These are phyloP conservation scores for Leccinum variicolor DNA, from an alignment of 768 basidiomycete species.

Conservation along the genomic window DNA sequence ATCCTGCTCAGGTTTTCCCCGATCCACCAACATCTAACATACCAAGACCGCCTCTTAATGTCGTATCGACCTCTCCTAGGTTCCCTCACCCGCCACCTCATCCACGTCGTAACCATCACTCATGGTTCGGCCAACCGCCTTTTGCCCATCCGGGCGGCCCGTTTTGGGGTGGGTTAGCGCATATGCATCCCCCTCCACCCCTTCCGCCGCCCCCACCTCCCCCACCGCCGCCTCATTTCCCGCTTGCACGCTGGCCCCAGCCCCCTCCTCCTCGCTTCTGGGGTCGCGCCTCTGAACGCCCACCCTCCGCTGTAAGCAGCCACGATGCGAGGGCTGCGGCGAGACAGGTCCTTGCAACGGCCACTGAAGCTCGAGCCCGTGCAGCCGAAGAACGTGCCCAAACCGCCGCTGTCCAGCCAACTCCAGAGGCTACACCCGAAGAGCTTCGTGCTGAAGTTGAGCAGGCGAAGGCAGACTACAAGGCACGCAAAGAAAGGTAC, in stretches of 20 bases:
- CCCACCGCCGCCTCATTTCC: slow-evolving; percentile 1
- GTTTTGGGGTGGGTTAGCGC: slow-evolving; percentile 18
- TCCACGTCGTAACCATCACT: slow-evolving; percentile 19
- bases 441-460: slow-evolving; percentile 46
- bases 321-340: slow-evolving; percentile 11
- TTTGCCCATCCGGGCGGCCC: slow-evolving; percentile 5
- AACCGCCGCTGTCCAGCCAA: neutral
- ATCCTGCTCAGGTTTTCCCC: neutral
- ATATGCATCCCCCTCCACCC: slow-evolving; percentile 12
- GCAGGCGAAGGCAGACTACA: slow-evolving; percentile 64
- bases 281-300: slow-evolving; percentile 6
- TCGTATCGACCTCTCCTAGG: slow-evolving; percentile 12
- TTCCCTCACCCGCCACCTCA: slow-evolving; percentile 18
- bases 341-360: slow-evolving; percentile 16
- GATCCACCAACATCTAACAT: slow-evolving; percentile 1
- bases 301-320: neutral
- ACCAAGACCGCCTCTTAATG: slow-evolving; percentile 5
- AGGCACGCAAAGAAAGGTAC: slow-evolving; percentile 67
- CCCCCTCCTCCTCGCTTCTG: slow-evolving; percentile 23
- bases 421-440: slow-evolving; percentile 13
- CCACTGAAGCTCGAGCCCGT: slow-evolving; percentile 13
- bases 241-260: slow-evolving; percentile 23
- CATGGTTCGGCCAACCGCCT: slow-evolving; percentile 23
- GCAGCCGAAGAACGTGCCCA: slow-evolving; percentile 3
- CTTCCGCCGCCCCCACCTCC: slow-evolving; percentile 22